phyloP scores from a whole-genome alignment of 1,284 basidiomycete species.

The Fomes fomentarius region DNA sequence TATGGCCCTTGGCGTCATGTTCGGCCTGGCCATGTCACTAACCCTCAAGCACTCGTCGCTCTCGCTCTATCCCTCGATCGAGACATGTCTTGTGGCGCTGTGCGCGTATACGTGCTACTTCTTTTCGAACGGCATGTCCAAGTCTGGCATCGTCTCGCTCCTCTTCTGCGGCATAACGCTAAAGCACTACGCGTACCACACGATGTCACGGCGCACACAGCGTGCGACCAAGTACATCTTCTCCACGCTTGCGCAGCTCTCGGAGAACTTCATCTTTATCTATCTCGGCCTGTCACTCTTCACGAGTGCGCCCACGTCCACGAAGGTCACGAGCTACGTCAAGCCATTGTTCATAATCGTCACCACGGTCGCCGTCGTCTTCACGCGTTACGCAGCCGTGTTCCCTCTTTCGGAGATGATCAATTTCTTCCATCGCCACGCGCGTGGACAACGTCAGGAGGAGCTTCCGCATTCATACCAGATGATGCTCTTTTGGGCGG shows the following conservation, averaged over 20 bases:
- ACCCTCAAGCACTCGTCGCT: constrained; percentile 95
- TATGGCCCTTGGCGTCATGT: constrained; percentile 91
- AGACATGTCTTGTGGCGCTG: constrained; percentile 93
- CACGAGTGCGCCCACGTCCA: constrained; percentile 75
- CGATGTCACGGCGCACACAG: constrained; percentile 96
- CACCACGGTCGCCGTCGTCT: constrained; percentile 88
- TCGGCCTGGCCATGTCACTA: constrained; percentile 90
- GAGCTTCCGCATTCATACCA: constrained; percentile 95
- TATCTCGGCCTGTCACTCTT: constrained; percentile 97
- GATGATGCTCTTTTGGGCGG: constrained; percentile 99
- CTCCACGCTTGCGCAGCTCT: constrained; percentile 88
- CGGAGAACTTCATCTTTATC: constrained; percentile 99
- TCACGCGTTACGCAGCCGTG: constrained; percentile 94
- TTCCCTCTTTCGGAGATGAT: constrained; percentile 97
- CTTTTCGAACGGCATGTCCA: constrained; percentile 92
- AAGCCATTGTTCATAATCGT: constrained; percentile 96
- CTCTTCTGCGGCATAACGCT: constrained; percentile 99
- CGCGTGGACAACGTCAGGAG: constrained; percentile 82
- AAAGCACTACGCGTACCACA: constrained; percentile 99
- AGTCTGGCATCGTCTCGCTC: constrained; percentile 98
- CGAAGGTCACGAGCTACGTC: constrained; percentile 82
- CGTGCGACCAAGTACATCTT: constrained; percentile 96
- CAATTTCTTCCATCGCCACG: constrained; percentile 87
- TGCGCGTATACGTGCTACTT: constrained; percentile 99
- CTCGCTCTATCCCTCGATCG: constrained; percentile 86